These are phyloP conservation scores for Eragrostis tef DNA, from an alignment of 202 grass and related monocot genomes.

Conservation along the genomic window DNA sequence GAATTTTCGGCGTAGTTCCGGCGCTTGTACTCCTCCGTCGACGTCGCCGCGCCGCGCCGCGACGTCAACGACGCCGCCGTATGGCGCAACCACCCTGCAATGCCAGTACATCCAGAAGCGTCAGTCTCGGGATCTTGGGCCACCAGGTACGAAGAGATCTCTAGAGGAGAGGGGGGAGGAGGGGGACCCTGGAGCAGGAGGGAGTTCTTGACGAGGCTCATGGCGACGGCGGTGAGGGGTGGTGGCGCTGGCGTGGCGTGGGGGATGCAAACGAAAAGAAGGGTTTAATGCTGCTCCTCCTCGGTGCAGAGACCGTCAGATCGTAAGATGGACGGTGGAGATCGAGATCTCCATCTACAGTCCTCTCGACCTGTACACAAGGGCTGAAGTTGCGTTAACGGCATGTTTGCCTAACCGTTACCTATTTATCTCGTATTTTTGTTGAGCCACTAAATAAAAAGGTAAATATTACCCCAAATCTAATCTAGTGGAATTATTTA, in stretches of 20 bases:
- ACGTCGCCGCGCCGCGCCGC: slow-evolving; percentile 51
- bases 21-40: slow-evolving; percentile 70
- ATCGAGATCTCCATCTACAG: not conserved
- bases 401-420: no score
- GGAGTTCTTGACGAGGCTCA: slow-evolving; percentile 60
- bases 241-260: slow-evolving; percentile 13
- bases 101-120: slow-evolving; percentile 16
- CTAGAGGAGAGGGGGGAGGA: not conserved
- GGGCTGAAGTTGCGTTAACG: no score
- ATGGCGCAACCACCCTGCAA: slow-evolving; percentile 46
- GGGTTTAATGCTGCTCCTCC: slow-evolving; percentile 30
- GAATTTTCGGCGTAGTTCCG: slow-evolving; percentile 88
- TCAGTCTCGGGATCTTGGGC: not conserved
- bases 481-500: no score
- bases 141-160: not conserved
- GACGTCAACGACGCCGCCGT: slow-evolving; percentile 25
- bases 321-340: not conserved
- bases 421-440: no score
- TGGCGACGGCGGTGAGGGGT: slow-evolving; percentile 27
- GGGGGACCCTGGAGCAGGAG: slow-evolving; percentile 50
- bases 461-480: no score
- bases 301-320: slow-evolving; percentile 1
- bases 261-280: not conserved
- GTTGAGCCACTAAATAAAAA: no score
- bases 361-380: no score